Conservation (phyloP, 306 rosid genomes). For the Mimosa bimucronata region DNA sequence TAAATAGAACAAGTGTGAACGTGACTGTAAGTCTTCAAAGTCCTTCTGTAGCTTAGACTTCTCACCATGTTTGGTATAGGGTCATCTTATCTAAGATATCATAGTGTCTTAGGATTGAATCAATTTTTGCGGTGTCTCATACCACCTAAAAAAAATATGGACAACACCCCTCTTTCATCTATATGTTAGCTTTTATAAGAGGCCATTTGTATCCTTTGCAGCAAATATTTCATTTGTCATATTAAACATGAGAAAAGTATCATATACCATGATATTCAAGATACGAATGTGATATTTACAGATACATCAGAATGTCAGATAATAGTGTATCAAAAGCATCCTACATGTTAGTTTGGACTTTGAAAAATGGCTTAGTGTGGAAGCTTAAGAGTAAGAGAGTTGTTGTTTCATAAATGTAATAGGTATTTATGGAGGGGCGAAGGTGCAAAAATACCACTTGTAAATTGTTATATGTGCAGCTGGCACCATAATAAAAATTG, state of each 20-base stretch:
- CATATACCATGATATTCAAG: background rate
- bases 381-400: too few relatives aligned
- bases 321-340: background rate
- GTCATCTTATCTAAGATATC: background rate
- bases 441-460: too few relatives aligned
- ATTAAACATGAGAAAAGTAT: background rate
- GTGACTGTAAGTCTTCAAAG: slow-evolving; percentile 80
- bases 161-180: background rate
- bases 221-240: background rate
- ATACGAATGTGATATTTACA: too few relatives aligned
- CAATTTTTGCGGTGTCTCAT: background rate
- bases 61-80: background rate
- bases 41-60: slow-evolving; percentile 9
- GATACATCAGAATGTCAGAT: background rate
- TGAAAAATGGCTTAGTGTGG: too few relatives aligned
- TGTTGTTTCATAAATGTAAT: too few relatives aligned
- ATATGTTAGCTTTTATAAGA: background rate
- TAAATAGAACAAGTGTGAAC: slow-evolving; percentile 92
- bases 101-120: background rate
- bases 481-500: too few relatives aligned
- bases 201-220: background rate
- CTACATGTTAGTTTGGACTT: background rate
- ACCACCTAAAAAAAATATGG: too few relatives aligned
- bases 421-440: too few relatives aligned
- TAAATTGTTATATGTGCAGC: too few relatives aligned